Conservation (phyloP, 495 filamentous ascomycete species). For the Lasiosphaeriaceae sp. region DNA sequence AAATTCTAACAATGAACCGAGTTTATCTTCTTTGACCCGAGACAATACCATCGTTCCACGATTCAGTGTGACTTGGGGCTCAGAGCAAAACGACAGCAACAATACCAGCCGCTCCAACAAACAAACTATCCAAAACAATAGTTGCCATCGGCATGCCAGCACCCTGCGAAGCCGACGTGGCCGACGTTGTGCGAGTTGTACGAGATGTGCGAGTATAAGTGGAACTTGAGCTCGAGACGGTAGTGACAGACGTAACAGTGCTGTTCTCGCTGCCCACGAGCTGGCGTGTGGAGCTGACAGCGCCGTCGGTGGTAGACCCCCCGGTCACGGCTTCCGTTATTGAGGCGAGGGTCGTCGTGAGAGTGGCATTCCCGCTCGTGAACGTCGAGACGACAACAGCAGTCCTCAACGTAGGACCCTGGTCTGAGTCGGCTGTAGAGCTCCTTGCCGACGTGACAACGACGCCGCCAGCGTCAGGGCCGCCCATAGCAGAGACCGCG, state of each 20-base stretch:
- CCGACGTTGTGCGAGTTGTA: background rate
- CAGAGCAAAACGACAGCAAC: background rate
- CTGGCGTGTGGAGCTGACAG: background rate
- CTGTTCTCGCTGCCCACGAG: background rate
- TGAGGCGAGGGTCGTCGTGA: background rate
- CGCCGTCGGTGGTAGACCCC: too few species aligned
- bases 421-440: background rate
- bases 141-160: background rate
- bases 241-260: background rate
- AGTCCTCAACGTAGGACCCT: background rate
- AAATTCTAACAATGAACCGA: too few species aligned
- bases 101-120: background rate
- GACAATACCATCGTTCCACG: too few species aligned
- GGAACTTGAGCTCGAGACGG: background rate
- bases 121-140: background rate
- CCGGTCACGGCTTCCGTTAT: background rate
- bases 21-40: too few species aligned
- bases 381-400: background rate
- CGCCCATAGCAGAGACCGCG: background rate
- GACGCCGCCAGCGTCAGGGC: background rate
- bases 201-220: background rate
- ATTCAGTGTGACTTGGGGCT: too few species aligned
- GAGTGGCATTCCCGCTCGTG: conserved; percentile 1
- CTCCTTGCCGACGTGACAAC: background rate
- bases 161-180: background rate